Evolutionary conservation across 805 yeast genomes (phyloP), one percentile per base, ranked within the genome.

Genomic region (Metschnikowia bowlesiae): DNA sequence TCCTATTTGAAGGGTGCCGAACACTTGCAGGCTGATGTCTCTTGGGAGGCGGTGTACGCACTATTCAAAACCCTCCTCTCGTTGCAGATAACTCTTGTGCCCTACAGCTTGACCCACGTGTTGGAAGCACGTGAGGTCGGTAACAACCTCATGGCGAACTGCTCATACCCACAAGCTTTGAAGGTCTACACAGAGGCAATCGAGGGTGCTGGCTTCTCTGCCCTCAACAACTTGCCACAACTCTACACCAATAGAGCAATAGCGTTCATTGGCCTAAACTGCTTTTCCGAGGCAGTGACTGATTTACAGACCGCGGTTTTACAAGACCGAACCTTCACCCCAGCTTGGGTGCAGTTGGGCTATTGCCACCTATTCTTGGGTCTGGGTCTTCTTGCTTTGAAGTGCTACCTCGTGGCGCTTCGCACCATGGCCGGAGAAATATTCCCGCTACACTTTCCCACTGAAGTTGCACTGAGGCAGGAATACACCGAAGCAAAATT

Each of bases 321-420:
- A 18, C 44, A 55, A 36, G 75, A 72, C 51, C 54, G 66, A 32
- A 59, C 66, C 6, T 70, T 67, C 52, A 64, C 72, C 5, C 71
- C 76, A 2, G 77, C 75, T 6, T 73, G 77, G 77, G 60, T 70
- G 16, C 77, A 73, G 57, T 60, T 73, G 51, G 76, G 74, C 4
- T 73, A 71, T 59, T 71, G 74, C 54, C 74, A 71, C 40, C 57
- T 73, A 35, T 71, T 70, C 55, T 65, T 71, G 70, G 76, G 76
- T 4, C 56, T 57, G 35, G 65, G 70, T 42, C 53, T 71, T 28
- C 44, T 65, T 8, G 67, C 74, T 2, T 57, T 72, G 40, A 57
- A 60, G 44, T 66, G 72, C 52, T 71, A 71, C 54, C 57, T 64
- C 11, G 58, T 60, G 29, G 69, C 75, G 1, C 58, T 72, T 18